phyloP scores from a whole-genome alignment of 1,139 yeast species.

The Candida tetrigidarum region DNA sequence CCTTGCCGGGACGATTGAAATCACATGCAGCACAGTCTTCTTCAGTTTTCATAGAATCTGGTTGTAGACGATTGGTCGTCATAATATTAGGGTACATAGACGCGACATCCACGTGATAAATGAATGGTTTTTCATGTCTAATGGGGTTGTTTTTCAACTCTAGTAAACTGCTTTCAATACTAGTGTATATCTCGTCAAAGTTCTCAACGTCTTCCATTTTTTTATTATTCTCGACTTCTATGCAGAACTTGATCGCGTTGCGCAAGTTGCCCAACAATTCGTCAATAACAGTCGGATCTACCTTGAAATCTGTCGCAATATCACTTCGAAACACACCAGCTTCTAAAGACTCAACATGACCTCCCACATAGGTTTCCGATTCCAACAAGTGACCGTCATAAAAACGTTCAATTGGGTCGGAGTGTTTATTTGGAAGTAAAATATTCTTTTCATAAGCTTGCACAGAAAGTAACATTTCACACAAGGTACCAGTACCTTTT shows the following conservation, averaged over 20 bases:
- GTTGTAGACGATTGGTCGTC: slow-evolving; percentile 97
- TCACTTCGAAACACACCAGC: slow-evolving; percentile 98
- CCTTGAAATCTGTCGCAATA: slow-evolving; percentile 69
- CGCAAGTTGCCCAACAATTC: slow-evolving; percentile 76
- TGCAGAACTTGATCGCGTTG: slow-evolving; percentile 77
- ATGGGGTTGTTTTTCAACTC: slow-evolving; percentile 65
- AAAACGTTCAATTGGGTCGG: slow-evolving; percentile 90
- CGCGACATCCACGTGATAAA: slow-evolving; percentile 98
- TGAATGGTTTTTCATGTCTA: slow-evolving; percentile 79
- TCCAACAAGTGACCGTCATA: slow-evolving; percentile 93
- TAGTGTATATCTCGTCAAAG: slow-evolving; percentile 70
- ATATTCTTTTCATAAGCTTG: slow-evolving; percentile 86
- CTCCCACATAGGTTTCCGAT: slow-evolving; percentile 98
- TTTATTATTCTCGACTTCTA: slow-evolving; percentile 80
- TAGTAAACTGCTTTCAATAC: slow-evolving; percentile 57
- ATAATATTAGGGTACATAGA: slow-evolving; percentile 99
- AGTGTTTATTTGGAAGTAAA: slow-evolving; percentile 88
- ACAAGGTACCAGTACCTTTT: slow-evolving; percentile 98
- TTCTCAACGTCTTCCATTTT: slow-evolving; percentile 77
- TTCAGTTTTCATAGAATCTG: slow-evolving; percentile 96
- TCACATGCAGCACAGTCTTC: slow-evolving; percentile 98
- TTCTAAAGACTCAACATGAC: slow-evolving; percentile 96
- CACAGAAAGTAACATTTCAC: slow-evolving; percentile 98
- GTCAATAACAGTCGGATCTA: slow-evolving; percentile 84
- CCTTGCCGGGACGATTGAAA: slow-evolving; percentile 92